Percentiles rank a stretch among this genome's conserved stretches.
Conservation (phyloP, 2,329 filamentous ascomycete genomes). For the Ceratocystis lukuohia region DNA sequence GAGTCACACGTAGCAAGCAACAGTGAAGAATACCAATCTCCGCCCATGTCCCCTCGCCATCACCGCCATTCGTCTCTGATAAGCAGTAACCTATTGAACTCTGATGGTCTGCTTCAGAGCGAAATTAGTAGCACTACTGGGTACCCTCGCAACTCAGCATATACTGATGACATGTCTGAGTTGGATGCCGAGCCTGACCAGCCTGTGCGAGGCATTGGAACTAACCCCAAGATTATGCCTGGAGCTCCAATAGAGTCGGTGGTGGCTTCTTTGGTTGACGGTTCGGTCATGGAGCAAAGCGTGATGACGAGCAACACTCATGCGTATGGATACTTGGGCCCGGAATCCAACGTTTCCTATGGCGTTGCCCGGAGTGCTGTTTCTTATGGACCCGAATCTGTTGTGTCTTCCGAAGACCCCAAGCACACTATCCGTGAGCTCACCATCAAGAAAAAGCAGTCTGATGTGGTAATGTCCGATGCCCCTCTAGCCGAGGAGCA, state of each 20-base stretch:
- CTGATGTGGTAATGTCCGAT: slow-evolving; percentile 12
- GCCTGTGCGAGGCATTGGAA: slow-evolving; percentile 55
- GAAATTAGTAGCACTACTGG: slow-evolving; percentile 22
- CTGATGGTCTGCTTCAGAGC: slow-evolving; percentile 23
- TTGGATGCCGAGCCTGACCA: slow-evolving; percentile 52
- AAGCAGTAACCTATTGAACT: slow-evolving; percentile 32
- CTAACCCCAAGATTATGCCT: slow-evolving; percentile 66
- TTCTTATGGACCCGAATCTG: slow-evolving; percentile 29
- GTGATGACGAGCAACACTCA: slow-evolving; percentile 42
- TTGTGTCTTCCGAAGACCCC: slow-evolving; percentile 26
- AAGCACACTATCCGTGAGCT: slow-evolving; percentile 14
- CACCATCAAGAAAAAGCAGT: slow-evolving; percentile 14
- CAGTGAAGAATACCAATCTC: slow-evolving; percentile 41
- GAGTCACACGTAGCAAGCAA: slow-evolving; percentile 41
- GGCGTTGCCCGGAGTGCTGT: slow-evolving; percentile 20
- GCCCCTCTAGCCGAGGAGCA: background rate
- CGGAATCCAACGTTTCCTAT: slow-evolving; percentile 17
- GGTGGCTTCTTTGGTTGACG: slow-evolving; percentile 73
- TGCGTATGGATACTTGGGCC: slow-evolving; percentile 10
- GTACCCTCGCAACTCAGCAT: slow-evolving; percentile 41
- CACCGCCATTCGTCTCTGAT: slow-evolving; percentile 42
- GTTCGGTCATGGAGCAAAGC: slow-evolving; percentile 55
- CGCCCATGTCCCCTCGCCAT: slow-evolving; percentile 41
- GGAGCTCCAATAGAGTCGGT: slow-evolving; percentile 69
- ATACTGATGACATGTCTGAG: slow-evolving; percentile 38